These are phyloP conservation scores for Wickerhamomyces tratensis DNA, from an alignment of 805 yeast species.

Conservation along the genomic window DNA sequence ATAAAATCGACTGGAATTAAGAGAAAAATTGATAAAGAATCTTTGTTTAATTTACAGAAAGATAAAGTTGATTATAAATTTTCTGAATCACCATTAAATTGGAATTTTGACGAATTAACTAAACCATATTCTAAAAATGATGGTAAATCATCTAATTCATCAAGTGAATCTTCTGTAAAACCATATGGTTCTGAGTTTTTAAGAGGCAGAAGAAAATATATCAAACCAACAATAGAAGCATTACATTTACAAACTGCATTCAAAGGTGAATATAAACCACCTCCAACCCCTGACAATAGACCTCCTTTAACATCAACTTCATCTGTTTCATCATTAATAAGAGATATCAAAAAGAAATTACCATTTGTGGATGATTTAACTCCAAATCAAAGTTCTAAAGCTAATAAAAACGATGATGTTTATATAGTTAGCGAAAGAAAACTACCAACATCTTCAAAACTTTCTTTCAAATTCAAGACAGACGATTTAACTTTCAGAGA, in stretches of 20 bases:
- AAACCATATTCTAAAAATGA: neutral
- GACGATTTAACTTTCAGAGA: conserved; percentile 20
- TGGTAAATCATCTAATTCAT: neutral
- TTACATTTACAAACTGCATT: conserved; percentile 23
- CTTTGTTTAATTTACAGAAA: conserved; percentile 7
- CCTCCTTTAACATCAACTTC: conserved; percentile 13
- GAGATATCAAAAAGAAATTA: conserved; percentile 7
- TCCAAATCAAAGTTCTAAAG: neutral
- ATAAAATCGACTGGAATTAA: neutral
- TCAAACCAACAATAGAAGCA: conserved; percentile 11
- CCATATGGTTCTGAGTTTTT: conserved; percentile 30
- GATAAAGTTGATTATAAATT: conserved; percentile 9
- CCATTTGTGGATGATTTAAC: neutral
- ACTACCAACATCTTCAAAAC: conserved; percentile 11
- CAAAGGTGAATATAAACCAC: conserved; percentile 26
- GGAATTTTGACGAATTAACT: conserved; percentile 7
- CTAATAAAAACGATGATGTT: conserved; percentile 6
- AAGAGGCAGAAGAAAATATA: conserved; percentile 10
- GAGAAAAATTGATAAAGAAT: conserved; percentile 1
- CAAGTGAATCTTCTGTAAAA: neutral
- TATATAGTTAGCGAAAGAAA: conserved; percentile 11
- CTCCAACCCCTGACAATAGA: conserved; percentile 12
- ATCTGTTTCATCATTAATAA: conserved; percentile 10
- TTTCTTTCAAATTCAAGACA: conserved; percentile 16
- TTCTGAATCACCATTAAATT: conserved; percentile 12